Percentiles rank a stretch among this genome's conserved stretches.
Evolutionary conservation across 2,329 filamentous ascomycete species (phyloP).

Genomic region (Fusarium austroafricanum): DNA sequence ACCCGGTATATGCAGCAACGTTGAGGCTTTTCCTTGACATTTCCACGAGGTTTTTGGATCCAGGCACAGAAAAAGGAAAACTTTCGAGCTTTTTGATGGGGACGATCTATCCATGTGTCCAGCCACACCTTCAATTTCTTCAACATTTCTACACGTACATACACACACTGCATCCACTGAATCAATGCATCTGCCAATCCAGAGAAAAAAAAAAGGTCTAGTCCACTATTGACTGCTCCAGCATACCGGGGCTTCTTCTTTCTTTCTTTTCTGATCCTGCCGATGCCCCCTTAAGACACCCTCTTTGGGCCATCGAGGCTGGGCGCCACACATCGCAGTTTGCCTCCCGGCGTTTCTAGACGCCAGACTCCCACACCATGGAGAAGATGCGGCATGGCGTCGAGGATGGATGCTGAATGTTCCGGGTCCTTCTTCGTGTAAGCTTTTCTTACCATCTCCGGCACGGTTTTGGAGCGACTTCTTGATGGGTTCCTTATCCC

Average conservation of each 20-base stretch:
- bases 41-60: conserved; percentile 7
- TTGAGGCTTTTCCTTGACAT: conserved; percentile 21
- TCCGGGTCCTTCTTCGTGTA: conserved; percentile 21
- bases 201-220: conserved; percentile 11
- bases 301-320: conserved; percentile 30
- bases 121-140: conserved; percentile 8
- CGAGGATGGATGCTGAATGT: conserved; percentile 28
- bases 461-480: conserved; percentile 8
- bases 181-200: not conserved
- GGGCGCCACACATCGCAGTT: conserved; percentile 39
- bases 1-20: conserved; percentile 31
- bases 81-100: conserved; percentile 4
- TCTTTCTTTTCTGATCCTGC: conserved; percentile 2
- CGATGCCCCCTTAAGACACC: conserved; percentile 14
- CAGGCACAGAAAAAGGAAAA: conserved; percentile 3
- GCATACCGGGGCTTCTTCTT: conserved; percentile 1
- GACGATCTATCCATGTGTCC: not conserved
- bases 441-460: conserved; percentile 15
- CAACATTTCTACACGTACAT: not conserved
- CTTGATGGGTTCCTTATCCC: conserved; percentile 13
- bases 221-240: conserved; percentile 17
- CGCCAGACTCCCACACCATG: conserved; percentile 28
- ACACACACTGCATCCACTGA: not conserved
- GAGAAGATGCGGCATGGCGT: conserved; percentile 30
- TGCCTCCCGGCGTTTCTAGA: conserved; percentile 38